Base-by-base conservation (phyloP, 2,329 filamentous ascomycete species). In the Fusarium sp. region DNA sequence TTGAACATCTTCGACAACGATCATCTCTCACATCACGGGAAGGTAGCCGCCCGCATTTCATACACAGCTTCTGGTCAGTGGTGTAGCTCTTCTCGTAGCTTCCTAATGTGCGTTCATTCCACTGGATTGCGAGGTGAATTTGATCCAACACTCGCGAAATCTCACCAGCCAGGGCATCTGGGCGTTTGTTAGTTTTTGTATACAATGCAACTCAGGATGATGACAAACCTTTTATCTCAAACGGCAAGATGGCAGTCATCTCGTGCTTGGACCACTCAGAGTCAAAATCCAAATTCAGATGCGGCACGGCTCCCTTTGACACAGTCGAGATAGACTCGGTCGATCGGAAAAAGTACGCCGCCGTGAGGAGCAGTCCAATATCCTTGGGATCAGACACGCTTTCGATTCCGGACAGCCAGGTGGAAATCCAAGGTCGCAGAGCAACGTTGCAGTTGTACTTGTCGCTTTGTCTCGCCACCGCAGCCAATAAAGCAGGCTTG, bases 401-500 rank as follows among this genome's bases (percentile, higher is more conserved):
- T 6, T 63, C 35, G 6, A 63, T 63, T 8, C 33, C 50, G 2
- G 61, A 63, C 4, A 63, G 5, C 61, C 61, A 63, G 6, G 35
- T 63, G 3, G 61, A 57, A 14, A 57, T 57, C 61, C 61, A 63
- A 5, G 61, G 61, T 5, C 45, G 6, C 4, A 63, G 16, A 4
- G 61, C 61, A 11, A 29, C 35, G 5, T 63, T 63, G 47, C 61
- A 64, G n/a, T 27, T 54, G 27, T 64, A 64, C 47, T 64, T 64
- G 50, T 64, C 61, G 61, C 61, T 64, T 3, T 64, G 61, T 3
- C 27, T 36, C 13, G 61, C 61, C 14, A 64, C 61, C 6, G 61
- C 29, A 20, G 50, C 47, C 16, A 64, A 31, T 2, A 33, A 7
- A 20, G 50, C 25, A 2, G 61, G 61, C 18, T 18, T 57, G 14